Evolutionary conservation across 805 yeast genomes (phyloP).

Genomic region (Pichia sporocuriosa): DNA sequence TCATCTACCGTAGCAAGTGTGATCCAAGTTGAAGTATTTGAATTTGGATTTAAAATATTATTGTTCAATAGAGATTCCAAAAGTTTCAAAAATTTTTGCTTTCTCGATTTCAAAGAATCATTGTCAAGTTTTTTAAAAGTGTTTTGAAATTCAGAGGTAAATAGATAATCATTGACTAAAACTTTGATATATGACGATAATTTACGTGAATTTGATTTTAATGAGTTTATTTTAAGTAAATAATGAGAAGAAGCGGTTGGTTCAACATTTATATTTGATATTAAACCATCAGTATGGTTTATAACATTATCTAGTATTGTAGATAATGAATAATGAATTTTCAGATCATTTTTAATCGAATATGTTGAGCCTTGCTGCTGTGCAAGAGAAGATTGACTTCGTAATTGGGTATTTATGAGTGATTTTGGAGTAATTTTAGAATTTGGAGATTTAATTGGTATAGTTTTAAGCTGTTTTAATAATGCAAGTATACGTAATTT

Average conservation of each 20-base stretch:
- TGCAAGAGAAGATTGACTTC: neutral
- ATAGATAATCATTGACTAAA: conserved; percentile 25
- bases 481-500: conserved; percentile 2
- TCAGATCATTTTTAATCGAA: neutral
- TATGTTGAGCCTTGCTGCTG: neutral
- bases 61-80: conserved; percentile 29
- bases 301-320: neutral
- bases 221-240: conserved; percentile 8
- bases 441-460: neutral
- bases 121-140: conserved; percentile 17
- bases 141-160: conserved; percentile 20
- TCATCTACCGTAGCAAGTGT: conserved; percentile 29
- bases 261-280: neutral
- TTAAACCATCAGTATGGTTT: no score
- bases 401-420: neutral
- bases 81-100: conserved; percentile 22
- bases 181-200: conserved; percentile 22
- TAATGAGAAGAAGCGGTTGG: neutral
- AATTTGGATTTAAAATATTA: conserved; percentile 9
- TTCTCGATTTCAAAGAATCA: conserved; percentile 17
- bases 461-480: neutral
- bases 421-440: neutral
- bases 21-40: conserved; percentile 8
- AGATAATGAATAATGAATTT: neutral
- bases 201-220: conserved; percentile 19